Percentiles rank a stretch among this genome's conserved stretches.
These are phyloP conservation scores for Penicillium oxalicum DNA, from an alignment of 2,329 filamentous ascomycete species.

Conservation along the genomic window DNA sequence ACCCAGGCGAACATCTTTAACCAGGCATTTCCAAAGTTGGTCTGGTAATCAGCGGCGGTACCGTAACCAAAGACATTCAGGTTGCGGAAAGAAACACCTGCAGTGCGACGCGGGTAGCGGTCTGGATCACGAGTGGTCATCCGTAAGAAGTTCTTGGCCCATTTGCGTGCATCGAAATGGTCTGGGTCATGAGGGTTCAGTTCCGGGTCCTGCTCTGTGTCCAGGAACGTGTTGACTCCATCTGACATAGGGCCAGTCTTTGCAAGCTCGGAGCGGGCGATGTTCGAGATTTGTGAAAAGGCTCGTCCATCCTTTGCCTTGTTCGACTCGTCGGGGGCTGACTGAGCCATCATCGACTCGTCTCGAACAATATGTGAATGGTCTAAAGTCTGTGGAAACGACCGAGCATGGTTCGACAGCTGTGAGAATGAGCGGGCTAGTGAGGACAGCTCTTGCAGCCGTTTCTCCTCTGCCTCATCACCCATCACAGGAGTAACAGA, in stretches of 20 bases:
- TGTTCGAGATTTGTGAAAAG: too few species aligned
- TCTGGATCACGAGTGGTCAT: constrained; percentile 26
- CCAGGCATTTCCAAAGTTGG: constrained; percentile 40
- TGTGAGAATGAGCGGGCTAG: constrained; percentile 29
- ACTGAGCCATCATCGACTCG: too few species aligned
- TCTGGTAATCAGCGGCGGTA: constrained; percentile 41
- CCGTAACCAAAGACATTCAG: constrained; percentile 42
- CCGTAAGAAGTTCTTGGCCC: constrained; percentile 39
- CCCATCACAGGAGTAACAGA: constrained; percentile 16
- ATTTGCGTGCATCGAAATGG: constrained; percentile 40
- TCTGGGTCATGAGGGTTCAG: constrained; percentile 39
- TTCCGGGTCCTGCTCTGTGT: constrained; percentile 28
- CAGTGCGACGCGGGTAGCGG: constrained; percentile 28
- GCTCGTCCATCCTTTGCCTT: too few species aligned
- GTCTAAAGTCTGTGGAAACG: too few species aligned
- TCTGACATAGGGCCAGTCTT: neutral
- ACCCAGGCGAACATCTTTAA: constrained; percentile 30
- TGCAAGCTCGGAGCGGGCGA: too few species aligned
- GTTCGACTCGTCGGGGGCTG: too few species aligned
- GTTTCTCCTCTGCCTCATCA: constrained; percentile 19
- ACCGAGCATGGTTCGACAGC: constrained; percentile 20
- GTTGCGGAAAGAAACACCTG: constrained; percentile 41
- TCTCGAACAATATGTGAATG: too few species aligned
- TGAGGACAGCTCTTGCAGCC: constrained; percentile 22
- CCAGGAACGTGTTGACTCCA: constrained; percentile 33